Evolutionary conservation across 768 basidiomycete genomes (phyloP).

Genomic region (Rhodotorula kratochvilovae): DNA sequence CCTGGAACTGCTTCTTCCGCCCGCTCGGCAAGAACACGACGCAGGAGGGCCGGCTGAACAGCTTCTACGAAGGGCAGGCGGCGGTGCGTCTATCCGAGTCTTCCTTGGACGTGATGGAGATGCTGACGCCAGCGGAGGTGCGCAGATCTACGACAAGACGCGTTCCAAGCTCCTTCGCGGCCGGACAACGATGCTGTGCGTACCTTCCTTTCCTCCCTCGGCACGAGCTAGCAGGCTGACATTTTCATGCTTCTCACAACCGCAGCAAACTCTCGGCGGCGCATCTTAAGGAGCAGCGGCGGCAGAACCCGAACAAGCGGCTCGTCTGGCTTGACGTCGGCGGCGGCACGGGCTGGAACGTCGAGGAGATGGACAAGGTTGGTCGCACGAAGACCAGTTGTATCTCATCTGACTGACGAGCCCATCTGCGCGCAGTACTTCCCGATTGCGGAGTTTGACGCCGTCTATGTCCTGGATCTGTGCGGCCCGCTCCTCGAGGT

Average conservation of each 20-base stretch:
- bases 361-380: constrained; percentile 60
- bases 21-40: constrained; percentile 25
- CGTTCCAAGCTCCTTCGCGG: constrained; percentile 62
- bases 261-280: constrained; percentile 56
- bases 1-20: constrained; percentile 31
- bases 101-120: not conserved
- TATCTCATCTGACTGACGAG: not conserved
- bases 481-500: constrained; percentile 67
- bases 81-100: not conserved
- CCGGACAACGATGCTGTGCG: constrained; percentile 62
- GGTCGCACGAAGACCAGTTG: not conserved
- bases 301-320: constrained; percentile 50
- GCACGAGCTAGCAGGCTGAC: too few relatives aligned
- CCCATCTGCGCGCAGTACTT: constrained; percentile 49
- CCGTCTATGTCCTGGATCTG: constrained; percentile 67
- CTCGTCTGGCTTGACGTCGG: constrained; percentile 76
- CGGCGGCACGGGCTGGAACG: constrained; percentile 70
- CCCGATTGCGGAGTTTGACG: constrained; percentile 60
- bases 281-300: constrained; percentile 56
- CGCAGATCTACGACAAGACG: constrained; percentile 62
- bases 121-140: not conserved
- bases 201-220: too few relatives aligned
- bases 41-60: constrained; percentile 30
- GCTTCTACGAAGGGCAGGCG: constrained; percentile 29
- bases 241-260: too few relatives aligned